A percentile compares a stretch with the other conserved stretches of the same genome.
These are phyloP conservation scores for Oryza glaberrima DNA, from an alignment of 176 grass and related monocot species.

Conservation along the genomic window DNA sequence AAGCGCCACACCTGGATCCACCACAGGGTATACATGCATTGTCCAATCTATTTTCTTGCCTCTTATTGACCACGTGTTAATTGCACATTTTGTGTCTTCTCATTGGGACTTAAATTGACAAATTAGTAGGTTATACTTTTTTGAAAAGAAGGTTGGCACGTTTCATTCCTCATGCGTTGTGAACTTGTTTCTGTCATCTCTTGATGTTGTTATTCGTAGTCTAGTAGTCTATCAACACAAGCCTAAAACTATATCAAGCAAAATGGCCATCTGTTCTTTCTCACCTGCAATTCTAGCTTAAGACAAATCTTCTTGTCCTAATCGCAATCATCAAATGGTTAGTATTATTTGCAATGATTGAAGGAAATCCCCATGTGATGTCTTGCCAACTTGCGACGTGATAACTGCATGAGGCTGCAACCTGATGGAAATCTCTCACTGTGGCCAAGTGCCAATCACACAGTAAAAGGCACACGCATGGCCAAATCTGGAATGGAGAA, in stretches of 20 bases:
- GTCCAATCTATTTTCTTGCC: background rate
- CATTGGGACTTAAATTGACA: background rate
- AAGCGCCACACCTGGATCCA: background rate
- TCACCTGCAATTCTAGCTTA: constrained; percentile 19
- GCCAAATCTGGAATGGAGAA: constrained; percentile 2
- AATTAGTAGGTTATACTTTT: background rate
- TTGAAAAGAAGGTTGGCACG: background rate
- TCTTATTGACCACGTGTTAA: background rate
- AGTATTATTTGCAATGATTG: constrained; percentile 53
- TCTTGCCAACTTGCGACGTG: constrained; percentile 39
- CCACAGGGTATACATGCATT: background rate
- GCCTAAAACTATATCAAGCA: background rate
- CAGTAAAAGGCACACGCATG: background rate
- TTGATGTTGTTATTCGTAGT: background rate
- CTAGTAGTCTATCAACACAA: background rate
- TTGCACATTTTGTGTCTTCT: background rate
- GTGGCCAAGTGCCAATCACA: constrained; percentile 9
- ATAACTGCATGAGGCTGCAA: constrained; percentile 32
- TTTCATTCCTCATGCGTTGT: background rate
- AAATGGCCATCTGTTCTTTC: constrained; percentile 30
- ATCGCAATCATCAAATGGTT: constrained; percentile 29
- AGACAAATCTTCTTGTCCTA: constrained; percentile 41
- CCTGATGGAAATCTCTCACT: constrained; percentile 10
- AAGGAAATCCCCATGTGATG: constrained; percentile 38
- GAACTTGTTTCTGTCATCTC: background rate